Evolutionary conservation across 345 rosid species (phyloP), one percentile per base, ranked within the genome.

Genomic region (Angophora floribunda): DNA sequence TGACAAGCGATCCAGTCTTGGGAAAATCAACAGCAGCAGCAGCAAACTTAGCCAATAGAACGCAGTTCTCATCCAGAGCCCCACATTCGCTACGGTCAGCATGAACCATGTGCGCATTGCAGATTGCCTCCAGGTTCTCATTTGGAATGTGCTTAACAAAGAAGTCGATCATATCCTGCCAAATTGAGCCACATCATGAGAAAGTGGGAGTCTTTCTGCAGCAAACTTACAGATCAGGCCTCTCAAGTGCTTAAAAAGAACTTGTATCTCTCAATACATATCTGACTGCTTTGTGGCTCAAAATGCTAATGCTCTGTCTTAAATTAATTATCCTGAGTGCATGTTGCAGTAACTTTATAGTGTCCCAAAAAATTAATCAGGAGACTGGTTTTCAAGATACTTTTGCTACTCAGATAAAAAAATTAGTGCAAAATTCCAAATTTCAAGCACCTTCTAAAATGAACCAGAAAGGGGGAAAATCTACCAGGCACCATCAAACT

Each of bases 21-120:
- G 99, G 98, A 89, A 95, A 95, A 92, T 97, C 99, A 88, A 97
- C 99, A 84, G 99, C 97, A 32, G 94, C 95, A 87, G 99, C 99
- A 26, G 99, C 98, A 55, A 96, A 92, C 93, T 94, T 93, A 28
- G 99, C 99, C 6, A 97, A 94, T 21, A 50, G 90, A 82, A 91
- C 45, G 91, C 99, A 97, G 7, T 94, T 95, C 87, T 95, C 94
- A 84, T 96, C 98, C 90, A 89, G 88, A 86, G 99, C 98, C 61
- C 98, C 97, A 79, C 88, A 11, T 53, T 93, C 95, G 88, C 99
- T 96, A 59, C 63, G 88, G 92, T 96, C 99, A 65, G 99, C 96
- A 89, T 92, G 99, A 91, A 96, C 99, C 45, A 96, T 99, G 86
- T 95, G 97, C 9, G 97, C 97, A 24, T 96, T 95, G 93, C 98